A percentile compares a stretch with the other conserved stretches of the same genome.
phyloP scores from a whole-genome alignment of 2,329 filamentous ascomycete species.

The Hypomyces rosellus region DNA sequence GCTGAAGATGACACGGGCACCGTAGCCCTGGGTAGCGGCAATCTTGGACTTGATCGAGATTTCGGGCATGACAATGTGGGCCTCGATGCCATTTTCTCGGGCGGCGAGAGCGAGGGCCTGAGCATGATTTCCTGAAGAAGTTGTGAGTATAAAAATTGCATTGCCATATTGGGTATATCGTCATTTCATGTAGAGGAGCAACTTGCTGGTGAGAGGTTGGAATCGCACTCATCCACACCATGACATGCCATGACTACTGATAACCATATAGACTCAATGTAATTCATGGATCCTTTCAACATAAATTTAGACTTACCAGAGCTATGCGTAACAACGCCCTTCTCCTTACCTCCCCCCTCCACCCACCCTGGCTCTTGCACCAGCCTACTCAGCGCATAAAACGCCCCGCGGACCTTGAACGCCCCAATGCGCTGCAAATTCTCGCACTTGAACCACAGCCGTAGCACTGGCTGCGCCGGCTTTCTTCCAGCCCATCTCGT shows the following conservation, averaged over 20 bases:
- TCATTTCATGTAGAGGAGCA: neutral
- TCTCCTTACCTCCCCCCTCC: conserved; percentile 50
- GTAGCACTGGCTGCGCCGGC: conserved; percentile 59
- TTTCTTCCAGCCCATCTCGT: conserved; percentile 50
- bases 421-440: conserved; percentile 86
- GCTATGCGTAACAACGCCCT: conserved; percentile 84
- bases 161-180: neutral
- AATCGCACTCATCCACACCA: neutral
- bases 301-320: conserved; percentile 50
- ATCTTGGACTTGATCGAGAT: conserved; percentile 84
- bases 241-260: neutral
- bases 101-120: conserved; percentile 88
- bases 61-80: conserved; percentile 87
- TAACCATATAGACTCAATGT: neutral
- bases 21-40: conserved; percentile 71
- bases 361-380: conserved; percentile 56
- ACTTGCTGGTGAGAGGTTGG: neutral
- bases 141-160: neutral
- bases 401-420: conserved; percentile 88
- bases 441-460: conserved; percentile 92
- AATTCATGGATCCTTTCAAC: neutral
- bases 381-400: conserved; percentile 72
- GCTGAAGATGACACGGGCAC: conserved; percentile 72
- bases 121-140: conserved; percentile 73
- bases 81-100: conserved; percentile 62